Evolutionary conservation across 768 basidiomycete species (phyloP), one percentile per base, ranked within the genome.

Genomic region (Pilatotrama ljubarskyi): DNA sequence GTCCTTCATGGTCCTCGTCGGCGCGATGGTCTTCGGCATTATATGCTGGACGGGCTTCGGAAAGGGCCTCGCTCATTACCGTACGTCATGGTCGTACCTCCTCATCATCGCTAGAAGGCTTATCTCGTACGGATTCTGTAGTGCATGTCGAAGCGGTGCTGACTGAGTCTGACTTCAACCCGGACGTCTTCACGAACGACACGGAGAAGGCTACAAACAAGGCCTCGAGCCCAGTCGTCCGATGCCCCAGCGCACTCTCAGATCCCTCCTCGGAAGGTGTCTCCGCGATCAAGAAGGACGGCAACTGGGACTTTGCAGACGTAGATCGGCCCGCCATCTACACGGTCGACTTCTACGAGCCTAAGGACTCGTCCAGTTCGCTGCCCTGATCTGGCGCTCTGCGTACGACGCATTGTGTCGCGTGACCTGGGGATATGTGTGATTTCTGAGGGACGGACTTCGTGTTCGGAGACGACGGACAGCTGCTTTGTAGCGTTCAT

Each of bases 41-140:
- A 68, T 83, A 24, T 85, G 82, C 64, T 74, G 80, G 62, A 61
- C 76, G 17, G 80, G 84, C 64, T 87, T 86, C 64, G 80, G 74
- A 49, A 77, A 80, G 59, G 85, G 85, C 0, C 75, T 85, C 13
- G 76, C 77, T 0, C 74, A 86, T 55, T 86, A 84, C 64, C 69
- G 85, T 87, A 64, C 61, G 83, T 75, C 5, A 29, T 25, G 49
- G 10, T 13, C 32, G 9, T 18, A 8, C 20, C 43, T 8, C 35
- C n/a, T 26, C 13, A 15, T 24, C 9, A 40, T 36, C 15, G 22
- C 17, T 8, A 24, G 36, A 37, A 10, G 2, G 24, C 26, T 22
- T n/a, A n/a, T 2, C 10, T 48, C 38, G 37, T 22, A 25, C 26
- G 17, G 35, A 37, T 36, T 17, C 52, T 43, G 9, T 47, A 67